phyloP scores from a whole-genome alignment of 176 grass and related monocot species.

The Rhynchospora tenuis region DNA sequence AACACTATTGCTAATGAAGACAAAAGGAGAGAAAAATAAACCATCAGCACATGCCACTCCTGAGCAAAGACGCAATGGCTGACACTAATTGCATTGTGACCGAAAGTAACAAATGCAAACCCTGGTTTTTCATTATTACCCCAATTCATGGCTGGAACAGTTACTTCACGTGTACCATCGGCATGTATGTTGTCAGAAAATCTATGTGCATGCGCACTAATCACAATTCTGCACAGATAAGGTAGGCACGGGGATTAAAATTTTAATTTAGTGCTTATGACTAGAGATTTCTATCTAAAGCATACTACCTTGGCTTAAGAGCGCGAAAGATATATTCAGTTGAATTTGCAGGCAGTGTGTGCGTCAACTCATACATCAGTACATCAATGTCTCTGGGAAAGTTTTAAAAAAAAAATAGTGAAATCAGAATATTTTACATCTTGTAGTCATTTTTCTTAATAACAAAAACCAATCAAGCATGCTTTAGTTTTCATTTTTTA shows the following conservation, averaged over 20 bases:
- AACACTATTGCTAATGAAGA: neutral
- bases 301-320: slow-evolving; percentile 71
- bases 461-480: neutral
- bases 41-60: slow-evolving; percentile 44
- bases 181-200: slow-evolving; percentile 57
- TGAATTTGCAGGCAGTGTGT: slow-evolving; percentile 58
- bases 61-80: slow-evolving; percentile 43
- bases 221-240: slow-evolving; percentile 50
- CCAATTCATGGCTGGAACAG: slow-evolving; percentile 69
- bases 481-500: neutral
- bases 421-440: neutral
- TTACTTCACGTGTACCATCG: slow-evolving; percentile 65
- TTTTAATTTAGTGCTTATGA: neutral
- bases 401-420: neutral
- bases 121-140: slow-evolving; percentile 35
- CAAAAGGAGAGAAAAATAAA: slow-evolving; percentile 41
- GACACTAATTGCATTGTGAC: slow-evolving; percentile 32
- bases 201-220: slow-evolving; percentile 58
- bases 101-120: slow-evolving; percentile 58
- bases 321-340: slow-evolving; percentile 63
- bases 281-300: slow-evolving; percentile 3
- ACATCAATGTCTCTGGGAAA: slow-evolving; percentile 35
- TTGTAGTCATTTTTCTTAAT: neutral
- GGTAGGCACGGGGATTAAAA: slow-evolving; percentile 11
- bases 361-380: slow-evolving; percentile 32